Percentiles rank a stretch among this genome's conserved stretches.
These are phyloP conservation scores for Mitragyna speciosa DNA, from an alignment of 257 asterid genomes.

Conservation along the genomic window DNA sequence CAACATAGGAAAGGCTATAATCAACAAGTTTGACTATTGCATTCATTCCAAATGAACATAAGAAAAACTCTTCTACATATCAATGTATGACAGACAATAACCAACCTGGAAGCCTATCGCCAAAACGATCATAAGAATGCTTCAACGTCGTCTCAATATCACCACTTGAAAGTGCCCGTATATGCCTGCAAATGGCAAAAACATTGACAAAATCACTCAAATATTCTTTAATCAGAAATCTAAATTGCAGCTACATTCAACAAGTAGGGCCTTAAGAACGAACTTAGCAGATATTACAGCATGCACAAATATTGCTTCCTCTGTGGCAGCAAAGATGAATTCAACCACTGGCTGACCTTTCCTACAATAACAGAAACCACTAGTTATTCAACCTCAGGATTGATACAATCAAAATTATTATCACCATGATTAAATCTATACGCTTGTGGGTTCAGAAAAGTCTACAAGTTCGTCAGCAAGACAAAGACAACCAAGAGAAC, in stretches of 20 bases:
- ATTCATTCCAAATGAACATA: constrained; percentile 1
- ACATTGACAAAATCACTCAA: constrained; percentile 11
- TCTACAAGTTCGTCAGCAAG: constrained; percentile 5
- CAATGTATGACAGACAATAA: background rate
- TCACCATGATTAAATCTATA: background rate
- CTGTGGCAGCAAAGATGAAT: constrained; percentile 89
- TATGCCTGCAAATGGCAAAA: constrained; percentile 58
- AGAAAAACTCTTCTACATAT: constrained; percentile 9
- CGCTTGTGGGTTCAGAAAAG: background rate
- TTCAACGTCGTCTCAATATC: constrained; percentile 72
- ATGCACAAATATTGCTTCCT: constrained; percentile 92
- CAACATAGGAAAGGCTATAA: background rate
- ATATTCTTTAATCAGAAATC: constrained; percentile 14
- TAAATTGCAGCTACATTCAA: constrained; percentile 13
- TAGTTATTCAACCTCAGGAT: constrained; percentile 26
- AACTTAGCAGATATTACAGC: constrained; percentile 89
- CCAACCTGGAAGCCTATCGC: constrained; percentile 68
- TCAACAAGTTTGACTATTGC: background rate
- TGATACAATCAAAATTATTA: background rate
- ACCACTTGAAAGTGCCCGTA: constrained; percentile 74
- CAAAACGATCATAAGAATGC: constrained; percentile 46
- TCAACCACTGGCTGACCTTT: constrained; percentile 94
- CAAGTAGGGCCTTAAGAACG: constrained; percentile 23
- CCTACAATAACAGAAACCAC: constrained; percentile 55
- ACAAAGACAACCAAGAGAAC: background rate